These are phyloP conservation scores for Drechmeria coniospora DNA, from an alignment of 2,329 filamentous ascomycete genomes.

Conservation along the genomic window DNA sequence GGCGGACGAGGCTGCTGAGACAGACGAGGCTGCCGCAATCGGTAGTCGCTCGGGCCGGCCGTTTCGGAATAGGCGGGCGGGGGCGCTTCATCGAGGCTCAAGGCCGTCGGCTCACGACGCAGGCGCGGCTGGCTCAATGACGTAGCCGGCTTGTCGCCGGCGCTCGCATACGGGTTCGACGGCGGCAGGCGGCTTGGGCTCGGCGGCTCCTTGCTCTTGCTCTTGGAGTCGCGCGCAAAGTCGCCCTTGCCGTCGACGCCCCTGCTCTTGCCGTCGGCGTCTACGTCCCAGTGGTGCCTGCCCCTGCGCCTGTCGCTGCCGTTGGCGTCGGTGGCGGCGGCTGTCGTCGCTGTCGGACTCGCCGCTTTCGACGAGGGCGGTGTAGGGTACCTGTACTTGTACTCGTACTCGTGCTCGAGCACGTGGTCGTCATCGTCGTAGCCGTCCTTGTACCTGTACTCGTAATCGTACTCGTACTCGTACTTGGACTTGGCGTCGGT, in stretches of 20 bases:
- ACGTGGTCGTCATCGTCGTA: neutral
- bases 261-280: neutral
- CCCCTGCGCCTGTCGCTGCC: neutral
- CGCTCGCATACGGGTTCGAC: no score
- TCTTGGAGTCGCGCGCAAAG: no score
- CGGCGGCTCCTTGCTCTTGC: no score
- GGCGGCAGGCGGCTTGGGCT: no score
- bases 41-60: no score
- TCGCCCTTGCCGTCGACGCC: neutral
- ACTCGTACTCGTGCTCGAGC: neutral
- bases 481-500: neutral
- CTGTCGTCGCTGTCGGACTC: constrained; percentile 25
- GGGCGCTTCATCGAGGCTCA: no score
- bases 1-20: neutral
- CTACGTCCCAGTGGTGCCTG: neutral
- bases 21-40: no score
- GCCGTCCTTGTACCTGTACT: neutral
- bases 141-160: no score
- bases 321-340: neutral
- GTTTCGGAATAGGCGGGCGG: no score
- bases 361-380: constrained; percentile 33
- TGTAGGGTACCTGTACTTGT: constrained; percentile 13
- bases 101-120: no score
- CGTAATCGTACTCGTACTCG: neutral
- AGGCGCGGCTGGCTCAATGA: no score